These are phyloP conservation scores for Agrocybe praecox DNA, from an alignment of 768 basidiomycete species.

Conservation along the genomic window DNA sequence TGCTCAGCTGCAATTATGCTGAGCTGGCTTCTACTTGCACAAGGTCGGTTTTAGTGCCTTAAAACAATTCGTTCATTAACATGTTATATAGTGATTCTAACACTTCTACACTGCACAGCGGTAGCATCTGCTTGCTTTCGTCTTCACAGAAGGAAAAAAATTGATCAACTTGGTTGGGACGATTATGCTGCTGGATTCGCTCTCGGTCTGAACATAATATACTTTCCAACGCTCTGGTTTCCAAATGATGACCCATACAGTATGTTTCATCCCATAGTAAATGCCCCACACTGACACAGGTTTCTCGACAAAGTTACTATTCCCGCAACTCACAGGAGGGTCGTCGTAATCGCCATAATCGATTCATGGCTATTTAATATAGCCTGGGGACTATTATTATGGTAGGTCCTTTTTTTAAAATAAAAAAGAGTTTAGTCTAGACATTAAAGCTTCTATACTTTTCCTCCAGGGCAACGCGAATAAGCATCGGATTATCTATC, in stretches of 20 bases:
- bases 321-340: too few species aligned
- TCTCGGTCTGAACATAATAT: neutral
- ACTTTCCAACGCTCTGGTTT: neutral
- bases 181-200: neutral
- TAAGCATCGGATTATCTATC: neutral
- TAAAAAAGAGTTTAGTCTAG: too few species aligned
- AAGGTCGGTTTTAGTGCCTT: too few species aligned
- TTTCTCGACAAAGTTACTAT: neutral
- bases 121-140: neutral
- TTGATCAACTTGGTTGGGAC: neutral
- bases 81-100: neutral
- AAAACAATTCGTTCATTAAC: too few species aligned
- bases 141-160: neutral
- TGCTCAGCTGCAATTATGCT: neutral
- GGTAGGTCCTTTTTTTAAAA: too few species aligned
- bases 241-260: neutral
- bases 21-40: too few species aligned
- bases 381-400: too few species aligned
- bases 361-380: too few species aligned
- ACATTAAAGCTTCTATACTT: too few species aligned
- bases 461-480: neutral
- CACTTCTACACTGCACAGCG: neutral
- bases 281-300: too few species aligned
- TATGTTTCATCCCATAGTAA: neutral
- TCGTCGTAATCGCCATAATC: too few species aligned